These are phyloP conservation scores for Camelina laxa DNA, from an alignment of 345 rosid genomes.

Conservation along the genomic window DNA sequence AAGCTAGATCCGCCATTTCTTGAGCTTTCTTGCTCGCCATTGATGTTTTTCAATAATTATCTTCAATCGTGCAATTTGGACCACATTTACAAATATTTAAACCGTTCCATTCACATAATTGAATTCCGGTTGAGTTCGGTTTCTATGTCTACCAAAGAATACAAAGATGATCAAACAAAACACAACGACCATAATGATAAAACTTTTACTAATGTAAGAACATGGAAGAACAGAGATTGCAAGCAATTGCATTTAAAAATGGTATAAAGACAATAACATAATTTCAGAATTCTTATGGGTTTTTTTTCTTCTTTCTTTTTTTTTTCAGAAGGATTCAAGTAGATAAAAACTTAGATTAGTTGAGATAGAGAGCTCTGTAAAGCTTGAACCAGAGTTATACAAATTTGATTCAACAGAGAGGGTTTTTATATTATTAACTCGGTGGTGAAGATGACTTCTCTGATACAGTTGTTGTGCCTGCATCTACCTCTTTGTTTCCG, in stretches of 20 bases:
- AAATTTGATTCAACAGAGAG: conserved; percentile 7
- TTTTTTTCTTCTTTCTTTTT: background rate
- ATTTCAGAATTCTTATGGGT: conserved; percentile 1
- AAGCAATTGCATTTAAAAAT: conserved; percentile 21
- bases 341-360: conserved; percentile 1
- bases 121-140: background rate
- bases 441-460: conserved; percentile 39
- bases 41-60: conserved; percentile 2
- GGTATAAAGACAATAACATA: conserved; percentile 3
- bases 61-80: background rate
- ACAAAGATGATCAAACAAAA: background rate
- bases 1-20: conserved; percentile 51
- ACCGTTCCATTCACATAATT: background rate
- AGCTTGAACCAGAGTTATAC: conserved; percentile 23
- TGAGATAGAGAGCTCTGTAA: conserved; percentile 16
- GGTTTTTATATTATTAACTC: conserved; percentile 23
- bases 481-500: conserved; percentile 52
- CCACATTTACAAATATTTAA: background rate
- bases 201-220: no score
- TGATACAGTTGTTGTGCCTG: conserved; percentile 35
- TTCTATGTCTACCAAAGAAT: background rate
- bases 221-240: conserved; percentile 1
- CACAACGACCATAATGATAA: no score
- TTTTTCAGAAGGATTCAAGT: background rate
- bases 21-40: conserved; percentile 32